Evolutionary conservation across 192 early-diverging fungal species (phyloP).

Genomic region (Geranomyces michiganensis): DNA sequence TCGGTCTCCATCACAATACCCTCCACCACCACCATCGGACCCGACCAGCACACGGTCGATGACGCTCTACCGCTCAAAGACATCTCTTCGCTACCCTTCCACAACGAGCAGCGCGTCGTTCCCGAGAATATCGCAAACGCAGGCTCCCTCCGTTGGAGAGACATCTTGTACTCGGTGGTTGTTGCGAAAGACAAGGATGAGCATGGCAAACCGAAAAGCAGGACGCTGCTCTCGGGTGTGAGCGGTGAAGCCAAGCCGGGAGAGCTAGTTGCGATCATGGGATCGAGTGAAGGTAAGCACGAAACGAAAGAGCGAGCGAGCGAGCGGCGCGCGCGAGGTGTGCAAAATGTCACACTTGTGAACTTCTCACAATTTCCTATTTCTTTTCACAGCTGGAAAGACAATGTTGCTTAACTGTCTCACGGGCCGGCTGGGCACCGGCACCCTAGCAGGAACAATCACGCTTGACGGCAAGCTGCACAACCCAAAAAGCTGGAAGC

Average conservation of each 20-base stretch:
- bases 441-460: slow-evolving; percentile 69
- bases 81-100: too few relatives aligned
- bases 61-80: too few relatives aligned
- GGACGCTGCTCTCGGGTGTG: slow-evolving; percentile 42
- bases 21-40: too few relatives aligned
- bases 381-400: slow-evolving; percentile 81
- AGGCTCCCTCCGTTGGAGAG: too few relatives aligned
- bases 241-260: slow-evolving; percentile 69
- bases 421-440: slow-evolving; percentile 62
- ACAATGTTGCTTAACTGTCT: slow-evolving; percentile 54
- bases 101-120: too few relatives aligned
- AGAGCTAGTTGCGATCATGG: slow-evolving; percentile 77
- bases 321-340: too few relatives aligned
- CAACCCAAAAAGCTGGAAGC: not conserved
- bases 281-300: slow-evolving; percentile 30
- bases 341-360: too few relatives aligned
- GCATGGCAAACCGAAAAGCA: slow-evolving; percentile 51
- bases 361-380: too few relatives aligned
- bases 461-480: slow-evolving; percentile 72
- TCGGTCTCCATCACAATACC: too few relatives aligned
- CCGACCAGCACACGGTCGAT: too few relatives aligned
- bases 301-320: not conserved
- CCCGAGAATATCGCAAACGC: too few relatives aligned
- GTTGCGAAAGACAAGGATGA: slow-evolving; percentile 53
- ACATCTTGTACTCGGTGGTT: slow-evolving; percentile 24